A percentile compares a stretch with the other conserved stretches of the same genome.
These are phyloP conservation scores for Pyricularia sp. DNA, from an alignment of 2,329 filamentous ascomycete genomes.

Conservation along the genomic window DNA sequence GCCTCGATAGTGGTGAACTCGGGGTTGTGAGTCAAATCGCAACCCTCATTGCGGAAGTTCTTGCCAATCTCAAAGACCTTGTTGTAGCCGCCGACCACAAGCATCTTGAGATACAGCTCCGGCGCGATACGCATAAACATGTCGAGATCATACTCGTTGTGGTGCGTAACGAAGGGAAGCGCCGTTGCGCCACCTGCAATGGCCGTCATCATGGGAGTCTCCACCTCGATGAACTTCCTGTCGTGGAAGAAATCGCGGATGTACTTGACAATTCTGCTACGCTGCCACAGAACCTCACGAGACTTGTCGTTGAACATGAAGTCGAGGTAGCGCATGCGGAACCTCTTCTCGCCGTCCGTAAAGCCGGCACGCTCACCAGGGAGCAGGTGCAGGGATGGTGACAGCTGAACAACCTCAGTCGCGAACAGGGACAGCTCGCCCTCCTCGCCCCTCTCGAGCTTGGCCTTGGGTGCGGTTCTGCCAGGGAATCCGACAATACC, in stretches of 20 bases:
- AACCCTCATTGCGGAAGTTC: conserved; percentile 90
- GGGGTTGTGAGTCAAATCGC: conserved; percentile 91
- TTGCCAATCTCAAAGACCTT: conserved; percentile 93
- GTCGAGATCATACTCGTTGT: conserved; percentile 92
- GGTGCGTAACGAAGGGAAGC: conserved; percentile 88
- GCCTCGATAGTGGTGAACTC: conserved; percentile 98
- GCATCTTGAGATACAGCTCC: conserved; percentile 94
- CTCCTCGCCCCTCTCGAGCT: conserved; percentile 65
- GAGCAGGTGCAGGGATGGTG: conserved; percentile 84
- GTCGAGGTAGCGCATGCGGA: conserved; percentile 89
- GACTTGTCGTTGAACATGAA: conserved; percentile 92
- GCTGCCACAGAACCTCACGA: conserved; percentile 73
- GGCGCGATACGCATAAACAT: conserved; percentile 93
- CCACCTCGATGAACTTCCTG: conserved; percentile 83
- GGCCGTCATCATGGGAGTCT: conserved; percentile 95
- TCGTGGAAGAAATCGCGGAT: conserved; percentile 84
- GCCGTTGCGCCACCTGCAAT: conserved; percentile 95
- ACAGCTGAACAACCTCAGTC: conserved; percentile 72
- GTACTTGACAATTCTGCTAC: conserved; percentile 80
- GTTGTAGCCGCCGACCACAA: conserved; percentile 87
- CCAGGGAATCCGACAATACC: conserved; percentile 79
- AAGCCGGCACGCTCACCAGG: conserved; percentile 90
- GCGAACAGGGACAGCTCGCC: conserved; percentile 95
- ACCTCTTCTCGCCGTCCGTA: conserved; percentile 89
- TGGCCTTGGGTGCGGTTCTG: conserved; percentile 82